phyloP scores from a whole-genome alignment of 345 rosid species.

The Turnera subulata region DNA sequence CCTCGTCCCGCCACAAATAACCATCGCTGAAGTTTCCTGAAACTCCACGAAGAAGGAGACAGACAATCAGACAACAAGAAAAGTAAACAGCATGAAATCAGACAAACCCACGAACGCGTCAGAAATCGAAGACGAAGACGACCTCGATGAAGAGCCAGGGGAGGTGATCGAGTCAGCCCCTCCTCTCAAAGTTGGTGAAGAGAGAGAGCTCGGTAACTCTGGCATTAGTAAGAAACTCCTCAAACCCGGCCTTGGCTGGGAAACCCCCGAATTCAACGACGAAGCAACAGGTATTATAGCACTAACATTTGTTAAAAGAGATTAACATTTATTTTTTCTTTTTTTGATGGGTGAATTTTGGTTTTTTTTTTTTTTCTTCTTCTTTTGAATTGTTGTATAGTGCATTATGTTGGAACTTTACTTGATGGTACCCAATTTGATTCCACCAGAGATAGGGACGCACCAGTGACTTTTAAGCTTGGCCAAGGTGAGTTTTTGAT shows the following conservation, averaged over 20 bases:
- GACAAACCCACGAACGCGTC: constrained; percentile 24
- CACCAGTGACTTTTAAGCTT: constrained; percentile 39
- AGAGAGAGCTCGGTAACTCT: constrained; percentile 34
- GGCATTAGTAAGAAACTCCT: constrained; percentile 54
- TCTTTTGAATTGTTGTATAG: constrained; percentile 28
- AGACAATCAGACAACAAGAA: too few relatives aligned
- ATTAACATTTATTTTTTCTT: too few relatives aligned
- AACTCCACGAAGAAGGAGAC: too few relatives aligned
- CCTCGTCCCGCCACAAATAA: too few relatives aligned
- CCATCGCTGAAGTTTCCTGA: too few relatives aligned
- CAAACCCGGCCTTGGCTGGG: constrained; percentile 43
- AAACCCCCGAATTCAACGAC: constrained; percentile 54
- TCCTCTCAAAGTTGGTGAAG: constrained; percentile 55
- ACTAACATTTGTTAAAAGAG: neutral
- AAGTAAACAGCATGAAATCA: constrained; percentile 17
- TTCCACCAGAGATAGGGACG: constrained; percentile 39
- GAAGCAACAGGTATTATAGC: constrained; percentile 41
- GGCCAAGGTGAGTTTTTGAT: constrained; percentile 36
- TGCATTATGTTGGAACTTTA: constrained; percentile 48
- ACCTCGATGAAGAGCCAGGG: constrained; percentile 59
- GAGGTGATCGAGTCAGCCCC: constrained; percentile 65
- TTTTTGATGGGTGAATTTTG: neutral
- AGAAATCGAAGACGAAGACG: constrained; percentile 31
- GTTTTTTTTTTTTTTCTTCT: too few relatives aligned
- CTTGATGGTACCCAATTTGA: constrained; percentile 45